phyloP scores from a whole-genome alignment of 2,329 filamentous ascomycete genomes.

The Trichocomaceae sp. region DNA sequence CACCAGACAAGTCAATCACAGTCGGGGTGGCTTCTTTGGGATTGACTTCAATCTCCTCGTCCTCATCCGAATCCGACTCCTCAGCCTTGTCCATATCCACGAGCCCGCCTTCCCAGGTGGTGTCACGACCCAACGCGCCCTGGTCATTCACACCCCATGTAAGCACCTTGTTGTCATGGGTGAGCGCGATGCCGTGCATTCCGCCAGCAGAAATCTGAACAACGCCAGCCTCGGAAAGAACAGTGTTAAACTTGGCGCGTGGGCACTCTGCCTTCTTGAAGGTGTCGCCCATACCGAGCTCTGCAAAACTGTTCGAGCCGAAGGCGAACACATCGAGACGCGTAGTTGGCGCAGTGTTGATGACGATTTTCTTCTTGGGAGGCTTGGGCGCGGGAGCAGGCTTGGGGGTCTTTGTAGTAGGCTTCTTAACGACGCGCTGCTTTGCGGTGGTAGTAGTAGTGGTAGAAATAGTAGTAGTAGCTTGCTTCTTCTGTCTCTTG shows the following conservation, averaged over 20 bases:
- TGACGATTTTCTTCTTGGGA: conserved; percentile 27
- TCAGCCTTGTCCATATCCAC: conserved; percentile 46
- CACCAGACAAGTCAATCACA: conserved; percentile 42
- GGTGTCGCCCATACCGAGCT: conserved; percentile 65
- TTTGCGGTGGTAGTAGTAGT: not conserved
- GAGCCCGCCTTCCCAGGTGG: conserved; percentile 55
- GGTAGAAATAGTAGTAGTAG: not conserved
- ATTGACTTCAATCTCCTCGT: conserved; percentile 48
- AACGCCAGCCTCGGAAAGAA: conserved; percentile 50
- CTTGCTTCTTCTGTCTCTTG: conserved; percentile 12
- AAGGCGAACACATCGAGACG: conserved; percentile 66
- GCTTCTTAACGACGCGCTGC: conserved; percentile 8
- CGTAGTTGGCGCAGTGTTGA: conserved; percentile 50
- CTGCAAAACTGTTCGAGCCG: conserved; percentile 64
- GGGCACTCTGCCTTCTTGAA: conserved; percentile 58
- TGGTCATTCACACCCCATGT: conserved; percentile 79
- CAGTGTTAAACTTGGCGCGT: conserved; percentile 58
- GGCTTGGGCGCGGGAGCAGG: conserved; percentile 9
- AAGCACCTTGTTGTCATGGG: conserved; percentile 66
- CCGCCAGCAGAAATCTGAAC: conserved; percentile 66
- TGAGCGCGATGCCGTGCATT: conserved; percentile 67
- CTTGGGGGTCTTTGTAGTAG: conserved; percentile 6
- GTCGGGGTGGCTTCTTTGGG: conserved; percentile 51
- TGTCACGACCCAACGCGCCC: conserved; percentile 65
- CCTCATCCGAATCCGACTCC: conserved; percentile 48